Evolutionary conservation across 345 rosid species (phyloP), one percentile per base, ranked within the genome.

Genomic region (Populus davidiana): DNA sequence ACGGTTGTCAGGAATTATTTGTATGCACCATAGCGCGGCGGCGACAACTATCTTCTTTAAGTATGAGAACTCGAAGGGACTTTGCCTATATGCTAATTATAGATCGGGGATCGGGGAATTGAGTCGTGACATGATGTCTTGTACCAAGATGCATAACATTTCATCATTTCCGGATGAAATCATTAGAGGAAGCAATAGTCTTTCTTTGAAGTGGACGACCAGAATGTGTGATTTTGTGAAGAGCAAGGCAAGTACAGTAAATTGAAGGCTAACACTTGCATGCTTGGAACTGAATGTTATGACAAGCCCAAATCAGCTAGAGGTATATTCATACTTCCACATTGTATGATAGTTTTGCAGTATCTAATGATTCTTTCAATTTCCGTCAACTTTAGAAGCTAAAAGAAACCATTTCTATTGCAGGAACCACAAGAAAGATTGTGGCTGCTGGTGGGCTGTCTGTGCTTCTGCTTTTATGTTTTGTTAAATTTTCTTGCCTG

Each of bases 21-120:
- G 79, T 59, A 61, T 77, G 67, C 75, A 77, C 74, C 79, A 77
- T 23, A 77, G 27, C 9, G 33, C 33, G 33, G 69, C 69, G 17
- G 59, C 61, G 11, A 59, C 63, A 59, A 61, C 69, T 59, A 77
- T 77, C 75, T 77, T 77, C 61, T 61, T 59, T 2, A 31, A 1
- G 31, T 29, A 29, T 29, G 2, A 29, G 31, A 29, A 29, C 31
- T 29, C 1, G 31, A 29, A 29, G 31, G 31, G 31, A 29, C 31
- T 29, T 29, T 29, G 31, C 31, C 31, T 27, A 27, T 27, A 27
- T 27, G 27, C 27, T 27, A 27, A 27, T 27, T 27, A 27, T 1
- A 27, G 31, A 31, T 31, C 31, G 0, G 31, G 31, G 31, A 31
- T 31, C 31, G 0, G 31, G 31, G 2, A 31, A 33, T 33, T 33